Evolutionary conservation across 345 rosid species (phyloP).

Genomic region (Citrus hindsii): DNA sequence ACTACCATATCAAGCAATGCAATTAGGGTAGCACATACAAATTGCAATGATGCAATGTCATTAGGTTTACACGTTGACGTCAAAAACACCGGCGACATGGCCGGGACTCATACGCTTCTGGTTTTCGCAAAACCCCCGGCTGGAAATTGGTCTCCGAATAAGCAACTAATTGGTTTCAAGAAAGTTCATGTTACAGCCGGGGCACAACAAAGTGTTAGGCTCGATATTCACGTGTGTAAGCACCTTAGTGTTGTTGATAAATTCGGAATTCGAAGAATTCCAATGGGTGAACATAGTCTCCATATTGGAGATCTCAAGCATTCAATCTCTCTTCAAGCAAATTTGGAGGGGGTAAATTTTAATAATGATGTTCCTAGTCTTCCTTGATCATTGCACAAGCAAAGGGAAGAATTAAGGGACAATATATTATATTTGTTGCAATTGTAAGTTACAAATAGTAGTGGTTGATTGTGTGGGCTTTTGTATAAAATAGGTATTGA

Average conservation of each 20-base stretch:
- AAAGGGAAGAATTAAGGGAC: not conserved
- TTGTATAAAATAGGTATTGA: not conserved
- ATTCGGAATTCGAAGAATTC: slow-evolving; percentile 81
- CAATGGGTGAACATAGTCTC: slow-evolving; percentile 69
- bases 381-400: not conserved
- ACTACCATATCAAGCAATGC: slow-evolving; percentile 35
- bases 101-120: slow-evolving; percentile 75
- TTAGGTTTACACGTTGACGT: slow-evolving; percentile 55
- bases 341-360: slow-evolving; percentile 30
- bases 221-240: slow-evolving; percentile 65
- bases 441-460: not conserved
- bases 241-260: slow-evolving; percentile 75
- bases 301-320: slow-evolving; percentile 83
- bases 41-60: slow-evolving; percentile 40
- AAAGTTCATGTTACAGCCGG: slow-evolving; percentile 63
- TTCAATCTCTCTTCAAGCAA: slow-evolving; percentile 62
- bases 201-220: slow-evolving; percentile 37
- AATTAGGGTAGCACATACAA: slow-evolving; percentile 47
- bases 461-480: not conserved
- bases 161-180: slow-evolving; percentile 67
- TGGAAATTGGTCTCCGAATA: slow-evolving; percentile 43
- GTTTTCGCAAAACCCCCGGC: slow-evolving; percentile 60
- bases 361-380: not conserved
- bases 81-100: slow-evolving; percentile 58
- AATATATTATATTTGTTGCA: not conserved